These are phyloP conservation scores for Trichoderma cornu-damae DNA, from an alignment of 2,329 filamentous ascomycete species.

Conservation along the genomic window DNA sequence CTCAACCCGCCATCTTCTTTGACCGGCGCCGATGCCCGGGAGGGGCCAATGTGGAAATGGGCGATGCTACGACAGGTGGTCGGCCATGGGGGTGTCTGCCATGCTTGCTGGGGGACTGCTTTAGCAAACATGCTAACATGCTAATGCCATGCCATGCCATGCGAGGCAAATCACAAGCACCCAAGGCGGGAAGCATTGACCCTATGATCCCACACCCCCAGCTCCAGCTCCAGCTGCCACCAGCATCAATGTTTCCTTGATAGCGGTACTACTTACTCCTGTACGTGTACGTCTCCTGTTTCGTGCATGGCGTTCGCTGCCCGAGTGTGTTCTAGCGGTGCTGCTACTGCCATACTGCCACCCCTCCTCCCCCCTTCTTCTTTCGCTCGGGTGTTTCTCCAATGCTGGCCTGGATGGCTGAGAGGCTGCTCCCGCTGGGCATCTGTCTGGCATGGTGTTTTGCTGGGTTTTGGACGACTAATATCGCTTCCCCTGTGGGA, in stretches of 20 bases:
- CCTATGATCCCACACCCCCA: constrained; percentile 21
- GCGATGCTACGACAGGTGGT: not conserved
- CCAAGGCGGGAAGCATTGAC: constrained; percentile 8
- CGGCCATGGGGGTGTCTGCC: not conserved
- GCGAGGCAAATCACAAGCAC: constrained; percentile 17
- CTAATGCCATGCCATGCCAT: constrained; percentile 16
- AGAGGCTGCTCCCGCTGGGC: constrained; percentile 12
- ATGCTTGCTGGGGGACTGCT: not conserved
- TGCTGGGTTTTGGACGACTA: not conserved
- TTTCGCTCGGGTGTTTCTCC: constrained; percentile 6
- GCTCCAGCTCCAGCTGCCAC: constrained; percentile 15
- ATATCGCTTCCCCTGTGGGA: constrained; percentile 17
- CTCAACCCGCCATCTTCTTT: not conserved
- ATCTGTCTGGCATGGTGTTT: constrained; percentile 2
- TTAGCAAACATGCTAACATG: not conserved
- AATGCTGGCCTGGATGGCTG: constrained; percentile 12
- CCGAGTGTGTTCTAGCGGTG: constrained; percentile 11
- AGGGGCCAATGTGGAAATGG: constrained; percentile 1
- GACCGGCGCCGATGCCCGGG: constrained; percentile 8
- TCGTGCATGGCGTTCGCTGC: constrained; percentile 15
- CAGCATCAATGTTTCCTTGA: constrained; percentile 7
- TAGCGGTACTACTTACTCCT: not conserved
- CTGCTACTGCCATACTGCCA: constrained; percentile 1
- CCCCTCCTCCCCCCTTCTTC: too few species aligned
- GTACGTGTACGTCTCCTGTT: constrained; percentile 7